Evolutionary conservation across 2,329 filamentous ascomycete species (phyloP).

Genomic region (Fusarium verrucosum): DNA sequence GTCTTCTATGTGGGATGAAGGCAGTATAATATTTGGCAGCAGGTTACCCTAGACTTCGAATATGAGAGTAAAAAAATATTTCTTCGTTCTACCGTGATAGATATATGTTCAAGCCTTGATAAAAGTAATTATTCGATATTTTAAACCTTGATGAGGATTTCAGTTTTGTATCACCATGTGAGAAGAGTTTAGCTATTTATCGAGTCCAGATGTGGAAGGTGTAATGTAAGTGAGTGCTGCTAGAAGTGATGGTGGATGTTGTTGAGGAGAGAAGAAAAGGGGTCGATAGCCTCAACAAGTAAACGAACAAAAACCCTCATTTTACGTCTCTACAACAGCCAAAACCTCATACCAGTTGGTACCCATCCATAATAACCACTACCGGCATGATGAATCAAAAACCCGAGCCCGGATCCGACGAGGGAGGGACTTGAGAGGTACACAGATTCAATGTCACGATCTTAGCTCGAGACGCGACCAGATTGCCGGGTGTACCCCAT

Average conservation of each 20-base stretch:
- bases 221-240: too few species aligned
- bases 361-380: neutral
- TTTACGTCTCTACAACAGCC: neutral
- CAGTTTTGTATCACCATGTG: neutral
- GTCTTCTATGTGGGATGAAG: too few species aligned
- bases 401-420: conserved; percentile 28
- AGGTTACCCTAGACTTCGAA: neutral
- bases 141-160: neutral
- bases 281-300: neutral
- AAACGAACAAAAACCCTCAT: neutral
- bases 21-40: too few species aligned
- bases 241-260: too few species aligned
- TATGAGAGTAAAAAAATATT: too few species aligned
- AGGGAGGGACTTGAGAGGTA: conserved; percentile 44
- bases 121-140: neutral
- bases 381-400: conserved; percentile 15
- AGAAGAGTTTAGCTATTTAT: neutral
- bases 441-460: conserved; percentile 44
- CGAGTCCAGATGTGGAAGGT: neutral
- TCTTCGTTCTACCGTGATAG: too few species aligned
- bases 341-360: neutral
- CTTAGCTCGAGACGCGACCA: conserved; percentile 44
- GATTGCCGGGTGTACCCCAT: conserved; percentile 43
- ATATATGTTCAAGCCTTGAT: too few species aligned
- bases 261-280: neutral